Evolutionary conservation across 441 rosid genomes (phyloP).

Genomic region (Adansonia gregorii): DNA sequence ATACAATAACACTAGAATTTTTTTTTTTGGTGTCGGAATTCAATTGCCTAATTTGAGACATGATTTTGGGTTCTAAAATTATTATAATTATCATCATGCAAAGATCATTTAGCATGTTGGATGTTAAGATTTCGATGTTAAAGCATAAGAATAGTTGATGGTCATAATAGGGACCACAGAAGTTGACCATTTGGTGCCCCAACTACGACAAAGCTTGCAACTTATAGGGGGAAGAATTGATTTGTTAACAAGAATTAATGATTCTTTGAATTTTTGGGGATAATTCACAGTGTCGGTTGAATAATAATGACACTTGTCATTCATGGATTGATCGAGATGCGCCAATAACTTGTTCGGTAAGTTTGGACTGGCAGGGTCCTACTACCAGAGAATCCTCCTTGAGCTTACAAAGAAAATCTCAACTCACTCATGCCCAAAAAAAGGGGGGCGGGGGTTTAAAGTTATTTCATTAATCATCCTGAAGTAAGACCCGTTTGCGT

Average conservation of each 20-base stretch:
- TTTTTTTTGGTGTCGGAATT: too few species aligned
- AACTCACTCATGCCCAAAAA: too few species aligned
- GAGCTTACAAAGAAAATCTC: not conserved
- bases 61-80: too few species aligned
- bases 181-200: not conserved
- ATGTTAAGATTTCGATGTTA: not conserved
- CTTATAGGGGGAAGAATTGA: not conserved
- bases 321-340: conserved; percentile 2
- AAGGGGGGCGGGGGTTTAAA: too few species aligned
- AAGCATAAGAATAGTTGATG: not conserved
- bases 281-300: conserved; percentile 19
- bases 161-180: too few species aligned
- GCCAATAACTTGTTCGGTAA: not conserved
- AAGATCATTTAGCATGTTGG: not conserved
- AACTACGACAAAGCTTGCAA: not conserved
- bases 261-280: not conserved
- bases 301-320: conserved; percentile 17
- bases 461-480: too few species aligned
- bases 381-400: conserved; percentile 1
- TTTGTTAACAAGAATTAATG: not conserved
- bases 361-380: not conserved
- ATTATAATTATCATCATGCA: too few species aligned
- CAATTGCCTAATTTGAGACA: too few species aligned
- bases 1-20: too few species aligned
- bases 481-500: too few species aligned